Conservation (phyloP, 331 rosid species). For the Quercus tomentella region DNA sequence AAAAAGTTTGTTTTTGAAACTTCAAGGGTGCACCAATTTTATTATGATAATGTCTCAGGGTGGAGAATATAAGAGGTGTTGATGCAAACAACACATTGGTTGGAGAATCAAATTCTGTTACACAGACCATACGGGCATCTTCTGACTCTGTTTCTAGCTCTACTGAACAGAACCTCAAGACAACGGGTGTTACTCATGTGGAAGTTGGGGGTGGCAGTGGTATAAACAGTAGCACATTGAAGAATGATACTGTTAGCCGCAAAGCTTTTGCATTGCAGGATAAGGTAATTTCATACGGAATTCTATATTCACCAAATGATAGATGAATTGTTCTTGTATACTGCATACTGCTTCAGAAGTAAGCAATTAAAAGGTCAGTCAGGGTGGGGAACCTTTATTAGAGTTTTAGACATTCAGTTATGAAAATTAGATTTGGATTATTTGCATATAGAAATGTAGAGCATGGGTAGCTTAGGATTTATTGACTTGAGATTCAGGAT, state of each 20-base stretch:
- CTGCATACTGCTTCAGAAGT: neutral
- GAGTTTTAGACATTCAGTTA: neutral
- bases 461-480: neutral
- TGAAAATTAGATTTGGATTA: too few species aligned
- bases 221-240: constrained; percentile 31
- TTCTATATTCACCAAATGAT: constrained; percentile 5
- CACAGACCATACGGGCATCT: constrained; percentile 29
- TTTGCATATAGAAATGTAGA: neutral
- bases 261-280: constrained; percentile 95
- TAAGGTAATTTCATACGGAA: constrained; percentile 54
- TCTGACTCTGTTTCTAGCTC: constrained; percentile 35
- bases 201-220: constrained; percentile 35
- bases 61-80: constrained; percentile 34
- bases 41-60: constrained; percentile 38
- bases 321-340: neutral
- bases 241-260: constrained; percentile 61
- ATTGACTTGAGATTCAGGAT: too few species aligned
- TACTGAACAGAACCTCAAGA: constrained; percentile 42
- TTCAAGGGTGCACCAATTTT: neutral
- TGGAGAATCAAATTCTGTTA: constrained; percentile 39
- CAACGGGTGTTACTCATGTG: constrained; percentile 25
- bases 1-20: neutral
- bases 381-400: neutral
- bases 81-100: constrained; percentile 18
- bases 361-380: neutral